Percentiles rank a stretch among this genome's conserved stretches.
These are phyloP conservation scores for Calamus simplicifolius DNA, from an alignment of 176 grass and related monocot species.

Conservation along the genomic window DNA sequence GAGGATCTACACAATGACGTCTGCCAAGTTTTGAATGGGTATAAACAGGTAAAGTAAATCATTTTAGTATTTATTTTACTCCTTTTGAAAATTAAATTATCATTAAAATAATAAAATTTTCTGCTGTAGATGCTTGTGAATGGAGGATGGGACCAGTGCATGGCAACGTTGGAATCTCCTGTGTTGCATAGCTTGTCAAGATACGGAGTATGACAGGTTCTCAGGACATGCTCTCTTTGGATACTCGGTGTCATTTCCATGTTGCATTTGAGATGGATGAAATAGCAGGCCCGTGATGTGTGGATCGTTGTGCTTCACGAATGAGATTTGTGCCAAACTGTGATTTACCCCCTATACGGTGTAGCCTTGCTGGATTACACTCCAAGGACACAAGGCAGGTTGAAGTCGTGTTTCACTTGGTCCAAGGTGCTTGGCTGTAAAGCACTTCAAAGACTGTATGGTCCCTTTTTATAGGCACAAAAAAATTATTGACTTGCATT, in stretches of 20 bases:
- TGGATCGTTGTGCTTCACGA: not conserved
- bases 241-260: conserved; percentile 1
- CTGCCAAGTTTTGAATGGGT: conserved; percentile 78
- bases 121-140: conserved; percentile 56
- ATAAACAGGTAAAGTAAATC: conserved; percentile 66
- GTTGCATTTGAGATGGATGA: conserved; percentile 17
- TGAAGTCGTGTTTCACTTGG: not conserved
- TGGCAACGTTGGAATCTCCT: conserved; percentile 57
- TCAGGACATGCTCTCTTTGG: not conserved
- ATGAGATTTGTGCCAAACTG: conserved; percentile 3
- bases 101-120: no score
- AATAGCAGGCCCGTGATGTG: not conserved
- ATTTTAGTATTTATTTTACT: no score
- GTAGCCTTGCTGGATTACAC: not conserved
- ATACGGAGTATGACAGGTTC: conserved; percentile 47
- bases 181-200: conserved; percentile 60
- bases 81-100: no score
- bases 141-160: conserved; percentile 74
- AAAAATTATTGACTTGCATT: not conserved
- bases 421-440: not conserved
- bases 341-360: not conserved
- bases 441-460: no score
- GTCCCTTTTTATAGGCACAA: not conserved
- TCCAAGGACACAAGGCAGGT: not conserved
- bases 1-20: conserved; percentile 77